phyloP scores from a whole-genome alignment of 345 rosid genomes.

The Microcos paniculata region DNA sequence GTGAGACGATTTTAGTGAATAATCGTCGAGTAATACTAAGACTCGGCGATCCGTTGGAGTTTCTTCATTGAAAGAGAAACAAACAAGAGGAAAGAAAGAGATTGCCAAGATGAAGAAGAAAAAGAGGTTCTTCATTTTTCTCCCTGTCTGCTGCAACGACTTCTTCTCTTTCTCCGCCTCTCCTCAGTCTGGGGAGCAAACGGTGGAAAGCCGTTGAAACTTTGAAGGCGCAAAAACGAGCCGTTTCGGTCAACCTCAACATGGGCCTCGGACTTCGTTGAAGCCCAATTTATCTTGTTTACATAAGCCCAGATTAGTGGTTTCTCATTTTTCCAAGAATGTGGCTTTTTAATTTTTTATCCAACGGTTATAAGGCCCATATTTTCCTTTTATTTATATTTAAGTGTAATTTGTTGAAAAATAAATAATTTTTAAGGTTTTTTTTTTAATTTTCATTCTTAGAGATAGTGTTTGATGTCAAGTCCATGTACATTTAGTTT shows the following conservation, averaged over 20 bases:
- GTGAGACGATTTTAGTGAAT: conserved; percentile 60
- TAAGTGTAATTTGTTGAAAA: no score
- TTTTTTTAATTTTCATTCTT: not conserved
- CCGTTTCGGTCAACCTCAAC: not conserved
- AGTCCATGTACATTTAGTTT: not conserved
- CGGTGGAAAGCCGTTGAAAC: not conserved
- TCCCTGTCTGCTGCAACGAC: not conserved
- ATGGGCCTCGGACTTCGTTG: not conserved
- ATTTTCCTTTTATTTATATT: not conserved
- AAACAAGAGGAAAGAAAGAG: conserved; percentile 39
- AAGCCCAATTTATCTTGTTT: not conserved
- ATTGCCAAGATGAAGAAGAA: conserved; percentile 23
- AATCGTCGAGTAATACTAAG: conserved; percentile 58
- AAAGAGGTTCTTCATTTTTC: conserved; percentile 26
- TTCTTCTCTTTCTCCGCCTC: not conserved
- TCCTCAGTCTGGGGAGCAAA: conserved; percentile 11
- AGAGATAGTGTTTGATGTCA: not conserved
- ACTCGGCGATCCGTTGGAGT: conserved; percentile 54
- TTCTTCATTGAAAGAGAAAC: conserved; percentile 54
- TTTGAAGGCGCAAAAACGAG: not conserved
- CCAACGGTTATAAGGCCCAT: not conserved
- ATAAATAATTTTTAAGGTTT: not conserved
- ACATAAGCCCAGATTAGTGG: not conserved
- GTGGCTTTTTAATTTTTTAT: not conserved
- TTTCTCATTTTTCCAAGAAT: no score